Percentiles rank a stretch among this genome's conserved stretches.
Evolutionary conservation across 345 rosid species (phyloP).

Genomic region (Camelina laxa): DNA sequence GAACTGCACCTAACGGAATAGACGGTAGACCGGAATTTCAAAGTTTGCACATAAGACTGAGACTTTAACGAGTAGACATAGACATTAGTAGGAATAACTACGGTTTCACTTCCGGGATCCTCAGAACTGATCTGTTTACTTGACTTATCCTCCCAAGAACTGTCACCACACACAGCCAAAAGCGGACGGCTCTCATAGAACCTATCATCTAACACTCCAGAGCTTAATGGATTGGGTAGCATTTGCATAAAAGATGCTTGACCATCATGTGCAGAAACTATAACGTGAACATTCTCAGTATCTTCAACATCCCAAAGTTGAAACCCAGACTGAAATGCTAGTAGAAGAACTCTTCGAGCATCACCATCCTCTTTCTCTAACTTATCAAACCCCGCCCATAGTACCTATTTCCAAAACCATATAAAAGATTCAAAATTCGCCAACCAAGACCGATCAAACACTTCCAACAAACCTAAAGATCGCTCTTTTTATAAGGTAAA

Average conservation of each 20-base stretch:
- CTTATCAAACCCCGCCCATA: slow-evolving; percentile 97
- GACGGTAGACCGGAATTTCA: slow-evolving; percentile 76
- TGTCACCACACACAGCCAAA: slow-evolving; percentile 72
- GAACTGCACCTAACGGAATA: slow-evolving; percentile 89
- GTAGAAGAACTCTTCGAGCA: slow-evolving; percentile 68
- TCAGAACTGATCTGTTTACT: slow-evolving; percentile 50
- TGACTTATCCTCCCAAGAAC: slow-evolving; percentile 53
- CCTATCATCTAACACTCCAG: slow-evolving; percentile 52
- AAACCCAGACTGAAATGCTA: slow-evolving; percentile 84
- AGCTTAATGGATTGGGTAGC: slow-evolving; percentile 63
- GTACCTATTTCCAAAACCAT: slow-evolving; percentile 54
- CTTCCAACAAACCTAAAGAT: slow-evolving; percentile 29
- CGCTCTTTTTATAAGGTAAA: slow-evolving; percentile 12
- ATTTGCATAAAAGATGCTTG: slow-evolving; percentile 84
- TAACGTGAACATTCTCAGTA: slow-evolving; percentile 71
- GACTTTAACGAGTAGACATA: slow-evolving; percentile 81
- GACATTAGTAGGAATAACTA: slow-evolving; percentile 57
- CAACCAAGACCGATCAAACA: slow-evolving; percentile 14
- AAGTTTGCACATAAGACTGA: slow-evolving; percentile 68
- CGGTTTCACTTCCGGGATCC: slow-evolving; percentile 44
- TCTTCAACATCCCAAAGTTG: slow-evolving; percentile 99
- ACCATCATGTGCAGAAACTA: slow-evolving; percentile 81
- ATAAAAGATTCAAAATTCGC: slow-evolving; percentile 1
- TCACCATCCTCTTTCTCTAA: slow-evolving; percentile 60
- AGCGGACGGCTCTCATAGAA: slow-evolving; percentile 71